Percentiles rank a stretch among this genome's conserved stretches.
These are phyloP conservation scores for Eucalyptus rudis DNA, from an alignment of 345 rosid species.

Conservation along the genomic window DNA sequence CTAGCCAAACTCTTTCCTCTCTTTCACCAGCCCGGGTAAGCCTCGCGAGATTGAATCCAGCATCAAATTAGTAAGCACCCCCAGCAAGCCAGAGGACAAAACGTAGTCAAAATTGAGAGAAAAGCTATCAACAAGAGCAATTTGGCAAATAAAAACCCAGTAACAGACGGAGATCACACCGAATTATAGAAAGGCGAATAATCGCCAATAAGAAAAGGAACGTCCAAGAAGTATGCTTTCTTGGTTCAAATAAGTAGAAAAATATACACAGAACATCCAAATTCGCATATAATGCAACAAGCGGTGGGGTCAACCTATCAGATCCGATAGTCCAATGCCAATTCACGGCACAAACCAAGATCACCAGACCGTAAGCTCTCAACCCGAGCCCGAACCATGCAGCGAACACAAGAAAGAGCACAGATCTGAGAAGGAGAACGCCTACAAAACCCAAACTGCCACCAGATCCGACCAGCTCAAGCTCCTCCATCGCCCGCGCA, in stretches of 20 bases:
- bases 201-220: not conserved
- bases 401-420: not conserved
- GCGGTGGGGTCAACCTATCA: not conserved
- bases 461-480: not conserved
- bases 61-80: not conserved
- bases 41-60: not conserved
- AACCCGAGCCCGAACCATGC: not conserved
- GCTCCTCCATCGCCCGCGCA: not conserved
- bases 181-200: not conserved
- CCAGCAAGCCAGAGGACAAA: not conserved
- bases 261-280: not conserved
- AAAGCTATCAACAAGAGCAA: not conserved
- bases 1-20: not conserved
- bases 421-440: not conserved
- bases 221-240: not conserved
- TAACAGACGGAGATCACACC: not conserved
- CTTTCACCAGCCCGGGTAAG: not conserved
- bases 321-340: not conserved
- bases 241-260: not conserved
- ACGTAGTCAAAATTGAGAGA: not conserved
- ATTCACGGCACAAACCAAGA: not conserved
- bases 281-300: not conserved
- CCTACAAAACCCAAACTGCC: not conserved
- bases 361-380: not conserved
- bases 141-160: not conserved